These are phyloP conservation scores for Boletellus sp. DNA, from an alignment of 768 basidiomycete species.

Conservation along the genomic window DNA sequence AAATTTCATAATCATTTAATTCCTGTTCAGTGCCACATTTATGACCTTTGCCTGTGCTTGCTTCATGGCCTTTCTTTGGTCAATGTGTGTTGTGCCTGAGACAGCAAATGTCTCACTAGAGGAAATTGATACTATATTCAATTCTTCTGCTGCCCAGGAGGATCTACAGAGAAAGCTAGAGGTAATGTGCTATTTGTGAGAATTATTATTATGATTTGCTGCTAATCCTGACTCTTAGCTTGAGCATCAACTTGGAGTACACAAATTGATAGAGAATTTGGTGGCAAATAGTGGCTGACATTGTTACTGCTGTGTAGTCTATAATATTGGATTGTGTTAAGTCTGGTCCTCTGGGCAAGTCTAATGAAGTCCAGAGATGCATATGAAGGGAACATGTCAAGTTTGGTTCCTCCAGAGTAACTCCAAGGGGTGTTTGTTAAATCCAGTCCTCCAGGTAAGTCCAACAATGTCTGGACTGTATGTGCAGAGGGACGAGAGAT, in stretches of 20 bases:
- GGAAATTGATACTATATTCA: slow-evolving; percentile 70
- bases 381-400: no score
- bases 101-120: slow-evolving; percentile 75
- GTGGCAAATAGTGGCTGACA: slow-evolving; percentile 14
- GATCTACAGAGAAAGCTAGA: slow-evolving; percentile 49
- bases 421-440: no score
- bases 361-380: no score
- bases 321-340: no score
- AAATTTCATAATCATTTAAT: neutral
- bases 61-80: slow-evolving; percentile 66
- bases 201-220: neutral
- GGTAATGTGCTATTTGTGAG: slow-evolving; percentile 33
- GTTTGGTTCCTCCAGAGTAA: no score
- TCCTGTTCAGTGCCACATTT: slow-evolving; percentile 55
- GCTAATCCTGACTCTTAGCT: slow-evolving; percentile 38
- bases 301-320: neutral
- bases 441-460: no score
- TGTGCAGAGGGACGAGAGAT: no score
- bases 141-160: slow-evolving; percentile 52
- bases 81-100: slow-evolving; percentile 66
- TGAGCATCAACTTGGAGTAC: slow-evolving; percentile 53
- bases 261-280: slow-evolving; percentile 41
- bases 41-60: slow-evolving; percentile 62
- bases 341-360: no score
- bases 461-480: no score